phyloP scores from a whole-genome alignment of 75 land plant genomes.

The Cupressus sempervirens region DNA sequence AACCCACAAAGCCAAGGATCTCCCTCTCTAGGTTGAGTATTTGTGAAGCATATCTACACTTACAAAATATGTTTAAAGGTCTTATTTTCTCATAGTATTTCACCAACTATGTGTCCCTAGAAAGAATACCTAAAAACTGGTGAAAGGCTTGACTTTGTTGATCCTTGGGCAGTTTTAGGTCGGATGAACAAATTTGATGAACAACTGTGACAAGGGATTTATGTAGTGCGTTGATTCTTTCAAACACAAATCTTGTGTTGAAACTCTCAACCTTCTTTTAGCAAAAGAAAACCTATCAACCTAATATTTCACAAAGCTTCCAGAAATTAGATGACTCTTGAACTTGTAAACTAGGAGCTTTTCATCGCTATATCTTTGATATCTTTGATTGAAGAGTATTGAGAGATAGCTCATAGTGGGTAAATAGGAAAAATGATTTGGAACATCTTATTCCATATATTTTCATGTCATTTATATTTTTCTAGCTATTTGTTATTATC shows the following conservation, averaged over 20 bases:
- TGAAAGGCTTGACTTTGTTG: background rate
- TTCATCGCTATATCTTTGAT: too few species aligned
- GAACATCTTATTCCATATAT: too few species aligned
- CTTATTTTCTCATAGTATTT: background rate
- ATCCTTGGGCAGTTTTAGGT: background rate
- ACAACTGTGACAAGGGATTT: background rate
- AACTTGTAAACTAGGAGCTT: too few species aligned
- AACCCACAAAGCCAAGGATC: background rate
- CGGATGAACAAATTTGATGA: background rate
- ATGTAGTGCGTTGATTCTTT: background rate
- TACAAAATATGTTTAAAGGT: background rate
- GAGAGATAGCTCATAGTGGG: too few species aligned
- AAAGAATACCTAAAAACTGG: background rate
- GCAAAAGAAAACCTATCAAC: too few species aligned
- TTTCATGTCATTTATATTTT: too few species aligned
- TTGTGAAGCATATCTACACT: too few species aligned
- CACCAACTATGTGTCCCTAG: background rate
- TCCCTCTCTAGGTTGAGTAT: background rate
- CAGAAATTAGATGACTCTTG: too few species aligned
- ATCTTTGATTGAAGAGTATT: too few species aligned
- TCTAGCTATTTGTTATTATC: too few species aligned
- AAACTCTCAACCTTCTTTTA: background rate
- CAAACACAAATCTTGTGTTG: background rate
- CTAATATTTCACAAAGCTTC: too few species aligned
- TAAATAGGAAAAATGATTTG: too few species aligned